Conservation (phyloP, 2,329 filamentous ascomycete species). For the Trichophyton mentagrophytes region DNA sequence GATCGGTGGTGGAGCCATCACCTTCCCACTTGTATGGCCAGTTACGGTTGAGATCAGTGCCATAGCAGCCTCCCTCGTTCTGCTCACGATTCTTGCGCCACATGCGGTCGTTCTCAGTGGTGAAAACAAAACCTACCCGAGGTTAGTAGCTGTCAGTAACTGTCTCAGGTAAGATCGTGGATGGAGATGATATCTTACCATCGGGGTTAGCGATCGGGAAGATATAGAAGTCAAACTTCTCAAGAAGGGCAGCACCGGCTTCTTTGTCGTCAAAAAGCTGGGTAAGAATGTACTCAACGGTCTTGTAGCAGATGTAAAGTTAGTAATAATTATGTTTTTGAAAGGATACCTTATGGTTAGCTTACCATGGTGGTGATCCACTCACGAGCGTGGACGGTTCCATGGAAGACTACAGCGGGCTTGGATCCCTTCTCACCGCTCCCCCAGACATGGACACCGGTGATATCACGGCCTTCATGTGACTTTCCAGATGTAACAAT, state of each 20-base stretch:
- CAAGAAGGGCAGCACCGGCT: slow-evolving; percentile 35
- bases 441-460: slow-evolving; percentile 44
- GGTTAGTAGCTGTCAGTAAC: not conserved
- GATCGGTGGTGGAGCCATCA: slow-evolving; percentile 39
- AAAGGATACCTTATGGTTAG: not conserved
- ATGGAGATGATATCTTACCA: slow-evolving; percentile 23
- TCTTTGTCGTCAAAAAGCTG: slow-evolving; percentile 34
- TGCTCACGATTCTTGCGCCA: slow-evolving; percentile 50
- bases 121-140: slow-evolving; percentile 43
- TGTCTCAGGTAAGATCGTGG: not conserved
- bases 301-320: slow-evolving; percentile 1
- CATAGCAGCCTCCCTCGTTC: slow-evolving; percentile 33
- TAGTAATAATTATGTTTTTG: not conserved
- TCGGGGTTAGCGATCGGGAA: slow-evolving; percentile 52
- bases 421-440: slow-evolving; percentile 32
- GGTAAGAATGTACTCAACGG: slow-evolving; percentile 40
- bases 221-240: slow-evolving; percentile 55
- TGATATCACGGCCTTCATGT: slow-evolving; percentile 33
- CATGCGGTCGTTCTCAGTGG: slow-evolving; percentile 43
- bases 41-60: slow-evolving; percentile 48
- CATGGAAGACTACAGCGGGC: slow-evolving; percentile 45
- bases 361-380: slow-evolving; percentile 45
- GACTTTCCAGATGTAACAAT: slow-evolving; percentile 40
- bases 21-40: slow-evolving; percentile 41
- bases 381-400: slow-evolving; percentile 48